Evolutionary conservation across 2,329 filamentous ascomycete genomes (phyloP).

Genomic region (Cercospora janseana): DNA sequence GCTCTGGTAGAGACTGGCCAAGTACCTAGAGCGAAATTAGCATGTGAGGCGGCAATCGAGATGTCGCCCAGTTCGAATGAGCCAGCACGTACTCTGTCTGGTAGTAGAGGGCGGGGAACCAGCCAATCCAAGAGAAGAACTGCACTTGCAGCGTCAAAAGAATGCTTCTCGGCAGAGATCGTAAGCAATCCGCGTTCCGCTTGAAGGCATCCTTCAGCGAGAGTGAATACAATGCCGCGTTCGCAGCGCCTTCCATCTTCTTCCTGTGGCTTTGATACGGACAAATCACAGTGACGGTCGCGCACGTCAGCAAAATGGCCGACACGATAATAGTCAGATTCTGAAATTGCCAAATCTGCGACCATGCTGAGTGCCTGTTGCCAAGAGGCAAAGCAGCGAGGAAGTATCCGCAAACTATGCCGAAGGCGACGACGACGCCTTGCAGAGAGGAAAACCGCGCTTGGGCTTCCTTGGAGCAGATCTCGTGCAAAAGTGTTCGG

Average conservation of each 20-base stretch:
- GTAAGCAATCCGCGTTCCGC: not conserved
- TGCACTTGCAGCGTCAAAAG: not conserved
- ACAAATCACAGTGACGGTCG: not conserved
- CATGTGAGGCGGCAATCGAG: not conserved
- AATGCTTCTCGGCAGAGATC: not conserved
- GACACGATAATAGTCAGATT: not conserved
- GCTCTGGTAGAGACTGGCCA: not conserved
- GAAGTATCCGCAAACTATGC: not conserved
- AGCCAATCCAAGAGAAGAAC: not conserved
- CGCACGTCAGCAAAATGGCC: not conserved
- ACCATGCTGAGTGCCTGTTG: not conserved
- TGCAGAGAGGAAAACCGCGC: not conserved
- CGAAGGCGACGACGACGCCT: not conserved
- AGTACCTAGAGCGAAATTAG: not conserved
- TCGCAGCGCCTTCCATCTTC: not conserved
- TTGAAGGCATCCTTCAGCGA: not conserved
- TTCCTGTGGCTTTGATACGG: not conserved
- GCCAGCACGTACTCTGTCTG: not conserved
- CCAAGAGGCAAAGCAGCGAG: not conserved
- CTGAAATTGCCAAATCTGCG: not conserved
- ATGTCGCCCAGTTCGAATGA: not conserved
- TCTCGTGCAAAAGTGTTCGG: not conserved
- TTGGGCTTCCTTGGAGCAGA: not conserved
- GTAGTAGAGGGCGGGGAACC: not conserved
- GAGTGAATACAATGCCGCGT: not conserved